phyloP scores from a whole-genome alignment of 345 rosid genomes.

The Hypericum perforatum region DNA sequence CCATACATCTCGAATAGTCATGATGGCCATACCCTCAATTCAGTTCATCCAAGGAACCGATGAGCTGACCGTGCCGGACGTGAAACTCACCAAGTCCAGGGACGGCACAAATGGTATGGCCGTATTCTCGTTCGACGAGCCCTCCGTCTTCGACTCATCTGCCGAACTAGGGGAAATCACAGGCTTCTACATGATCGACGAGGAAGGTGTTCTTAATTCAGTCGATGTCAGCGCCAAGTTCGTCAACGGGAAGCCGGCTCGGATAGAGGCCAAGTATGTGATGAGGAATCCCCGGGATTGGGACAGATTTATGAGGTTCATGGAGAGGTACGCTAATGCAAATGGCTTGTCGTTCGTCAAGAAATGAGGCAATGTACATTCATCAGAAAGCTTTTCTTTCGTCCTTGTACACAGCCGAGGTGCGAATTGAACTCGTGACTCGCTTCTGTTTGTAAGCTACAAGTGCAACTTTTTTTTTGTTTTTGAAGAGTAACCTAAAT shows the following conservation, averaged over 20 bases:
- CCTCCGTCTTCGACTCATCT: conserved; percentile 79
- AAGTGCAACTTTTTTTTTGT: too few species aligned
- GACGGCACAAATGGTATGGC: conserved; percentile 87
- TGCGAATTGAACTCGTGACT: too few species aligned
- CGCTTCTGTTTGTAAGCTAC: too few species aligned
- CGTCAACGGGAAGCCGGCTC: conserved; percentile 77
- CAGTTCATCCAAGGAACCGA: conserved; percentile 94
- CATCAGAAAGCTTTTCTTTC: too few species aligned
- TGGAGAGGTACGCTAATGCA: conserved; percentile 82
- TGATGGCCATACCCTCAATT: conserved; percentile 68
- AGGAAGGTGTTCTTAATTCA: conserved; percentile 87
- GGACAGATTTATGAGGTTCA: conserved; percentile 97
- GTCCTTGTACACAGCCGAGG: too few species aligned
- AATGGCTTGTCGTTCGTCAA: conserved; percentile 83
- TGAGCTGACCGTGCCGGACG: conserved; percentile 75
- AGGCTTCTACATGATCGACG: conserved; percentile 91
- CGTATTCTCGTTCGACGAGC: conserved; percentile 66
- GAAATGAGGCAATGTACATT: conserved; percentile 43
- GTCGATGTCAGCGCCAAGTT: conserved; percentile 90
- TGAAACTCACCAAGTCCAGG: conserved; percentile 73
- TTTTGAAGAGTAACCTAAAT: too few species aligned
- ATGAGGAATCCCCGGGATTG: conserved; percentile 80
- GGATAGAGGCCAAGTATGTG: conserved; percentile 71
- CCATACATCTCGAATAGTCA: conserved; percentile 15
- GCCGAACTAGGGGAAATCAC: conserved; percentile 90